These are phyloP conservation scores for Pneumocystis canis DNA, from an alignment of 1,139 yeast species.

Conservation along the genomic window DNA sequence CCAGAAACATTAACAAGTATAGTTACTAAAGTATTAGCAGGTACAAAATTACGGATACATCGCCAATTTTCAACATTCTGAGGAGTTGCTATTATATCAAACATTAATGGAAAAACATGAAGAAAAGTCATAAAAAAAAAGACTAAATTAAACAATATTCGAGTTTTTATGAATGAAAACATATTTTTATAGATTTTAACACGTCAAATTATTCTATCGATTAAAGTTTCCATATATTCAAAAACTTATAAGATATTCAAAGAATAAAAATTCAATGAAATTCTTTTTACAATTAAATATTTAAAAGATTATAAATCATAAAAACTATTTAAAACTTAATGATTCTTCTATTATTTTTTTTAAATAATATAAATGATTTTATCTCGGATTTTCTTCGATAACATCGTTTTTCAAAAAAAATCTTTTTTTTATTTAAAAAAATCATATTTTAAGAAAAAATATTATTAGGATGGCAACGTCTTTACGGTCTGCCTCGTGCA, in stretches of 20 bases:
- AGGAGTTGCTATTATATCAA: not conserved
- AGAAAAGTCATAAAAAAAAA: not conserved
- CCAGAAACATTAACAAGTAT: not conserved
- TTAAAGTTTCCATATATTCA: not conserved
- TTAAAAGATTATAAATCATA: not conserved
- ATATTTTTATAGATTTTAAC: not conserved
- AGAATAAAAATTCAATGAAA: not conserved
- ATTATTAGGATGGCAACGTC: slow-evolving; percentile 32
- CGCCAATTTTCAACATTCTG: not conserved
- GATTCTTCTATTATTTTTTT: not conserved
- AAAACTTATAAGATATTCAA: not conserved
- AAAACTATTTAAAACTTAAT: not conserved
- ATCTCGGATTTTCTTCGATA: not conserved
- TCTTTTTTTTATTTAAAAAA: not conserved
- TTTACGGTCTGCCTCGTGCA: slow-evolving; percentile 72
- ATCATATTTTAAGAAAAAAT: not conserved
- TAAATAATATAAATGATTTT: not conserved
- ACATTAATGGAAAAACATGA: not conserved
- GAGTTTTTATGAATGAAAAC: not conserved
- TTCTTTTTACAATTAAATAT: not conserved
- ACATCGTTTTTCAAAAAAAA: no score
- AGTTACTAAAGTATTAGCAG: not conserved
- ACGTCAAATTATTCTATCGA: not conserved
- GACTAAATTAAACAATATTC: not conserved
- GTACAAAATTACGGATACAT: not conserved